Conservation (phyloP, 805 yeast species). For the Metschnikowia gruessii region DNA sequence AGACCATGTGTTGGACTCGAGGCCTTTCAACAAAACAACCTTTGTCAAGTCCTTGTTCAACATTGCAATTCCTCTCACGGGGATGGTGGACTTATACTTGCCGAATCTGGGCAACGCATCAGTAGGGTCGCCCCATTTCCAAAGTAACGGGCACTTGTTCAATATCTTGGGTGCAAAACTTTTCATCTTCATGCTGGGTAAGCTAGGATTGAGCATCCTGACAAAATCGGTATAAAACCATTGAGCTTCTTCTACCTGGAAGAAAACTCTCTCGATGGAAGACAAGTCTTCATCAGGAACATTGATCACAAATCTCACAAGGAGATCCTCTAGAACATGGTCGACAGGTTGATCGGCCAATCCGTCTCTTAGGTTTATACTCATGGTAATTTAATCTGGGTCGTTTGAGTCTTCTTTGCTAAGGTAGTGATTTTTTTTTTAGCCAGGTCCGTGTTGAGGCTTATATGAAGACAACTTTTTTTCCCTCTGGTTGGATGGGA, state of each 20-base stretch:
- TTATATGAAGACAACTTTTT: constrained; percentile 3
- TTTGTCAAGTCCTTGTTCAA: constrained; percentile 69
- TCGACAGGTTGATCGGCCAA: constrained; percentile 66
- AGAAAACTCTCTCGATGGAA: constrained; percentile 74
- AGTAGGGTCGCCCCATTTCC: constrained; percentile 83
- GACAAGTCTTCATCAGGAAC: constrained; percentile 90
- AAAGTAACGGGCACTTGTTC: constrained; percentile 67
- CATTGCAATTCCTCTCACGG: constrained; percentile 94
- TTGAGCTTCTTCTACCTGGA: constrained; percentile 96
- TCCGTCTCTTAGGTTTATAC: constrained; percentile 53
- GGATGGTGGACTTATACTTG: constrained; percentile 82
- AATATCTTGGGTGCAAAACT: constrained; percentile 66
- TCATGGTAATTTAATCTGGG: constrained; percentile 38
- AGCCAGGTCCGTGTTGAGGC: background rate
- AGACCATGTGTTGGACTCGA: constrained; percentile 80
- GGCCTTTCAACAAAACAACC: constrained; percentile 78
- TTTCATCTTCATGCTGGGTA: constrained; percentile 78
- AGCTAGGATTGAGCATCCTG: constrained; percentile 63
- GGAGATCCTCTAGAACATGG: constrained; percentile 75
- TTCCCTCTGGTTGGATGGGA: constrained; percentile 3
- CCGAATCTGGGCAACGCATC: constrained; percentile 78
- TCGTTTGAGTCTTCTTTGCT: background rate
- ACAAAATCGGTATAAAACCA: constrained; percentile 94
- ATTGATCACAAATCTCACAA: constrained; percentile 87
- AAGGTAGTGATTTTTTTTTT: background rate